phyloP scores from a whole-genome alignment of 208 protist species.

The Vickermania spadyakhi region DNA sequence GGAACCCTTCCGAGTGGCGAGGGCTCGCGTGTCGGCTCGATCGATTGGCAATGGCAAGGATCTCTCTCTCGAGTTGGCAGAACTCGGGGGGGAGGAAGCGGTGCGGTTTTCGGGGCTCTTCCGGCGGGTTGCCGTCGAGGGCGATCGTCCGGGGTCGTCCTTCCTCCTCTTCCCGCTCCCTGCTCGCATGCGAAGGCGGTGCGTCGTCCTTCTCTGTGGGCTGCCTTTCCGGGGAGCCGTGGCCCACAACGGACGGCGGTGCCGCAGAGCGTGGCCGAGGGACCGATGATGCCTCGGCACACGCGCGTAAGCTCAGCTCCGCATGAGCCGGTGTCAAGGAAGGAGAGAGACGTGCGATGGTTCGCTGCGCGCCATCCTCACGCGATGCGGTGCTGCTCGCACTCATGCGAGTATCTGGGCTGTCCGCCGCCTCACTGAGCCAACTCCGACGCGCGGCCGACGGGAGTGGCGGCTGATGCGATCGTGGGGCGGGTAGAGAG shows the following conservation, averaged over 20 bases:
- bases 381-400: too few species aligned
- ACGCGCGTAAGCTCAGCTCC: conserved; percentile 4
- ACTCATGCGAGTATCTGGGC: too few species aligned
- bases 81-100: conserved; percentile 28
- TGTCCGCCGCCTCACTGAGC: not conserved
- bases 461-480: not conserved
- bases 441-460: not conserved
- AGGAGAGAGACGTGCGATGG: conserved; percentile 2
- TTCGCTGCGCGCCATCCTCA: too few species aligned
- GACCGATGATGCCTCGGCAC: not conserved
- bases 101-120: conserved; percentile 3
- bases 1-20: not conserved
- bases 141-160: too few species aligned
- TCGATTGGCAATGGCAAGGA: conserved; percentile 28
- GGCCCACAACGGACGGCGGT: not conserved
- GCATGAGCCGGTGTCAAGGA: conserved; percentile 5
- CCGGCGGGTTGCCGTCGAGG: too few species aligned
- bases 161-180: too few species aligned
- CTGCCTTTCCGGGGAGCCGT: not conserved
- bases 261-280: too few species aligned
- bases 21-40: conserved; percentile 13
- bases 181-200: too few species aligned
- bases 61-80: conserved; percentile 24
- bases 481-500: too few species aligned
- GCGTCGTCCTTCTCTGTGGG: too few species aligned